These are phyloP conservation scores for Phytophthora megakarya DNA, from an alignment of 352 stramenopile species.

Conservation along the genomic window DNA sequence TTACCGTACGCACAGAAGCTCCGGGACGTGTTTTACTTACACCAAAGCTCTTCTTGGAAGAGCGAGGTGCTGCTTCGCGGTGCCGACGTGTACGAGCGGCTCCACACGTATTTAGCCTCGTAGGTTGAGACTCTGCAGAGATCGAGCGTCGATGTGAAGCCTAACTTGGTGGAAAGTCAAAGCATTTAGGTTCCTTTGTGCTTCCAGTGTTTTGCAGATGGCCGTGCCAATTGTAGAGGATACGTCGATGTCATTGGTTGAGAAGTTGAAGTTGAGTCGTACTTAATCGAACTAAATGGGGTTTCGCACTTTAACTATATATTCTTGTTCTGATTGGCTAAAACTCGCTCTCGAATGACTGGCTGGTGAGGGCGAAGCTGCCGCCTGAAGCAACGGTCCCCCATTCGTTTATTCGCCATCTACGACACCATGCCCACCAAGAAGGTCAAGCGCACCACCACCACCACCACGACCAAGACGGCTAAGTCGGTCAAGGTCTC, in stretches of 20 bases:
- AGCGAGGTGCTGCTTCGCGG: conserved; percentile 55
- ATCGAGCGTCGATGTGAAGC: neutral
- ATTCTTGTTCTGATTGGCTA: conserved; percentile 23
- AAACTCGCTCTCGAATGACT: conserved; percentile 28
- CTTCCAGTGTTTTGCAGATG: too few species aligned
- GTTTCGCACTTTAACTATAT: neutral
- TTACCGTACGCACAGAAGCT: conserved; percentile 67
- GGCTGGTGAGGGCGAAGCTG: conserved; percentile 18
- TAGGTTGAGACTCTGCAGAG: neutral
- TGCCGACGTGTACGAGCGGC: conserved; percentile 51
- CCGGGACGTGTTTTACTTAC: conserved; percentile 80
- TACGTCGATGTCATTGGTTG: too few species aligned
- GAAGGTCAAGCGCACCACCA: conserved; percentile 86
- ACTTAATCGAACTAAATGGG: neutral
- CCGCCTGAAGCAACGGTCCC: neutral
- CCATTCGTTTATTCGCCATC: conserved; percentile 90
- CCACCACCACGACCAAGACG: conserved; percentile 59
- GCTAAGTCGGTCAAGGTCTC: conserved; percentile 76
- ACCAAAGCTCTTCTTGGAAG: conserved; percentile 72
- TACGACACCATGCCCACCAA: conserved; percentile 87
- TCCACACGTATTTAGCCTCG: conserved; percentile 32
- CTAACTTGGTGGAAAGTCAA: too few species aligned
- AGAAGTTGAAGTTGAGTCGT: too few species aligned
- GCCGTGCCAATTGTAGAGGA: too few species aligned
- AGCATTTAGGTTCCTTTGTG: too few species aligned